A percentile compares a stretch with the other conserved stretches of the same genome.
These are phyloP conservation scores for Selaginella tamariscina DNA, from an alignment of 75 land plant genomes.

Conservation along the genomic window DNA sequence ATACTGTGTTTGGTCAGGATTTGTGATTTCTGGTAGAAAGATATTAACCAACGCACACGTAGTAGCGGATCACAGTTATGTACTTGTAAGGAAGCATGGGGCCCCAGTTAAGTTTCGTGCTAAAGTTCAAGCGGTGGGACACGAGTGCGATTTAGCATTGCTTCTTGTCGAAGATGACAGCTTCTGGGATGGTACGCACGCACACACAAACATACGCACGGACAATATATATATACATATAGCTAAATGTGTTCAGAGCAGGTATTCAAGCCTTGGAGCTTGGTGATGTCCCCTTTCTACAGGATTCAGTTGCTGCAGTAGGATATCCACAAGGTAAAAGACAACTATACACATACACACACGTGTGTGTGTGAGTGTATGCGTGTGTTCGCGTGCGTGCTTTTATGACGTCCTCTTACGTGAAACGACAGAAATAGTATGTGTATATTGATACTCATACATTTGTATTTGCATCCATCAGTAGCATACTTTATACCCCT, in stretches of 20 bases:
- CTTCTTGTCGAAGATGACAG: slow-evolving; percentile 64
- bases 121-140: slow-evolving; percentile 74
- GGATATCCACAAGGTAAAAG: slow-evolving; percentile 89
- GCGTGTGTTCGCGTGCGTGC: too few species aligned
- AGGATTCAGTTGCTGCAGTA: slow-evolving; percentile 93
- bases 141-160: slow-evolving; percentile 89
- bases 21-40: slow-evolving; percentile 54
- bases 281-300: slow-evolving; percentile 73
- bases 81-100: slow-evolving; percentile 87
- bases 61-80: slow-evolving; percentile 85
- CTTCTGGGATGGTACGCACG: slow-evolving; percentile 77
- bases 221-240: too few species aligned
- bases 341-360: too few species aligned
- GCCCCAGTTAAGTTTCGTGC: slow-evolving; percentile 81
- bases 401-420: too few species aligned
- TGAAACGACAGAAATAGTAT: too few species aligned
- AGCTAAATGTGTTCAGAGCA: too few species aligned
- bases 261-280: slow-evolving; percentile 35
- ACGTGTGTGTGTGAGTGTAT: too few species aligned
- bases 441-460: too few species aligned
- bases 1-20: slow-evolving; percentile 35
- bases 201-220: too few species aligned
- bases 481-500: too few species aligned
- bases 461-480: too few species aligned
- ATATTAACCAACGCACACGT: slow-evolving; percentile 94